Evolutionary conservation across 1,284 basidiomycete genomes (phyloP), one percentile per base, ranked within the genome.

Genomic region (Rhodotorula sp.): DNA sequence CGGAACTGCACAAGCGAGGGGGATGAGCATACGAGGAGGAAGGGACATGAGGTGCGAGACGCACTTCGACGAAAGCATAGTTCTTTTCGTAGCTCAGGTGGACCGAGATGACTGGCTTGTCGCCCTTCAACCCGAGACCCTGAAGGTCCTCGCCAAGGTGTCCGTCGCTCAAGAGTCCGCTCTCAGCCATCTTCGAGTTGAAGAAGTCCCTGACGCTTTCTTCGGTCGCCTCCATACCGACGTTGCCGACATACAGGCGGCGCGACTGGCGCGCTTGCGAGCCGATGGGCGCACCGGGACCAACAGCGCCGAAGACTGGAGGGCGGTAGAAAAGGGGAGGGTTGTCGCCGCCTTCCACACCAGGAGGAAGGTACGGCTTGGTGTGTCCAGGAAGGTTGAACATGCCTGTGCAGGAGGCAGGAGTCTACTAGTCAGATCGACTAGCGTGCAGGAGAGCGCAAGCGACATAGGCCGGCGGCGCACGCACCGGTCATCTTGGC

Each of bases 61-160:
- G 72, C 78, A 93, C 93, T 84, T 97, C 94, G 65, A 96, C 89
- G 79, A 96, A 97, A 0, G 95, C 96, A 78, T 96, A 98, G 76
- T 92, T 92, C 85, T 97, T 98, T 81, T 98, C 96, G 76, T 92
- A 91, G 79, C 97, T 97, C 82, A 96, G 90, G 78, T 96, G 92
- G 2, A 95, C 93, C 16, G 89, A 88, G 31, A 94, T 85, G 50
- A 97, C 92, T 18, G 95, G 91, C 40, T 74, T 65, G 54, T 76
- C 75, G 34, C 71, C 73, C 59, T 71, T 71, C 48, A 73, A 46
- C 4, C 72, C 72, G 24, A 75, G 26, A 0, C 74, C 74, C 50
- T 65, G 60, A 22, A 75, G n/a, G 47, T 75, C 74, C 51, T 75
- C 74, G 24, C 67, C 66, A 24, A 75, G 53, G 30, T 75, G 73